phyloP scores from a whole-genome alignment of 2,329 filamentous ascomycete species.

The Aspergillus hiratsukae region DNA sequence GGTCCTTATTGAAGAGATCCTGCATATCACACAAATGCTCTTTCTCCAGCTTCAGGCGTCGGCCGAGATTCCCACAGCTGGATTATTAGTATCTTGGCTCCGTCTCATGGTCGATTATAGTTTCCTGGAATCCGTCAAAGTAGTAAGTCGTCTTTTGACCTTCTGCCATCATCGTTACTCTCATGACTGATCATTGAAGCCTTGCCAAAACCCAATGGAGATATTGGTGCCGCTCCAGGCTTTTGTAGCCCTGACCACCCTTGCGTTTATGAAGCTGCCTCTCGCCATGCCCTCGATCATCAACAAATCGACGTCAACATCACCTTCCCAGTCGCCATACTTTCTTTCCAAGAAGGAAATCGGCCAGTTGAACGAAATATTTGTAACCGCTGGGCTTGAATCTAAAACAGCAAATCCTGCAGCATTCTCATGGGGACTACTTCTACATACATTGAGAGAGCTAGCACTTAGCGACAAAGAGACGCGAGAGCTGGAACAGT shows the following conservation, averaged over 20 bases:
- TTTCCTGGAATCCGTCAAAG: slow-evolving; percentile 64
- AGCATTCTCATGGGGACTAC: slow-evolving; percentile 74
- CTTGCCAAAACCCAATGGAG: slow-evolving; percentile 36
- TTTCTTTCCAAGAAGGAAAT: slow-evolving; percentile 66
- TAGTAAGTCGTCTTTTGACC: slow-evolving; percentile 42
- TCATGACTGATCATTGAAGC: slow-evolving; percentile 25
- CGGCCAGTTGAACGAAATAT: slow-evolving; percentile 67
- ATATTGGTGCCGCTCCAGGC: slow-evolving; percentile 59
- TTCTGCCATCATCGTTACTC: neutral
- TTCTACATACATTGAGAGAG: slow-evolving; percentile 65
- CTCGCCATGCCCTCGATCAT: slow-evolving; percentile 53
- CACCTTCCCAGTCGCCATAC: slow-evolving; percentile 50
- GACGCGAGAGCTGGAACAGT: slow-evolving; percentile 40
- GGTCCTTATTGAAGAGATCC: slow-evolving; percentile 63
- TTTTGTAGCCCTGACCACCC: slow-evolving; percentile 64
- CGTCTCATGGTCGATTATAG: slow-evolving; percentile 61
- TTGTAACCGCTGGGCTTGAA: slow-evolving; percentile 55
- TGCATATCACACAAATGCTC: slow-evolving; percentile 68
- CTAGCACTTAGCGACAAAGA: slow-evolving; percentile 61
- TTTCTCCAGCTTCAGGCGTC: slow-evolving; percentile 65
- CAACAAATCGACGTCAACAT: slow-evolving; percentile 18
- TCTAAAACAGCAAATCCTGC: slow-evolving; percentile 66
- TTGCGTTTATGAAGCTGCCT: slow-evolving; percentile 67
- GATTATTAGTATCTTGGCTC: slow-evolving; percentile 67
- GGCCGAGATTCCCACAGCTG: slow-evolving; percentile 53